Conservation (phyloP, 345 rosid species). For the Salix udensis region DNA sequence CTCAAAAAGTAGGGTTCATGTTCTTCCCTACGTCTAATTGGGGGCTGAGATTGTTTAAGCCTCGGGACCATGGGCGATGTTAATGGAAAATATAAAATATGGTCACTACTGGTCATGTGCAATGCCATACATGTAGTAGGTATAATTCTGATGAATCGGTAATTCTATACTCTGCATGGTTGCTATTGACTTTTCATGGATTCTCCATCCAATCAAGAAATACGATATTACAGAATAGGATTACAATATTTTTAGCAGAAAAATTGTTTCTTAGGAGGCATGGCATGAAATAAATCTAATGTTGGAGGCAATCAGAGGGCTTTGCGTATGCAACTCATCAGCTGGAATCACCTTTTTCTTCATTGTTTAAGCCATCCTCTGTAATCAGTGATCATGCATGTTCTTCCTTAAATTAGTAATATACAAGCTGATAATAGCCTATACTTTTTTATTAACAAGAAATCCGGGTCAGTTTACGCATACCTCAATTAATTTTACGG, state of each 20-base stretch:
- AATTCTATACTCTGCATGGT: slow-evolving; percentile 16
- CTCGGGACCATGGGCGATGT: too few species aligned
- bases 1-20: too few species aligned
- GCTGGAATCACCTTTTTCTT: not conserved
- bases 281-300: slow-evolving; percentile 5
- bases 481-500: too few species aligned
- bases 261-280: slow-evolving; percentile 25
- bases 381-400: slow-evolving; percentile 4
- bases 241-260: not conserved
- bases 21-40: too few species aligned
- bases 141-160: slow-evolving; percentile 22
- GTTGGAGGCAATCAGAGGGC: slow-evolving; percentile 6
- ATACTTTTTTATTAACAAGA: too few species aligned
- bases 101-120: slow-evolving; percentile 10
- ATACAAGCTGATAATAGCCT: not conserved
- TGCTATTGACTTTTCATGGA: slow-evolving; percentile 5
- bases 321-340: slow-evolving; percentile 17
- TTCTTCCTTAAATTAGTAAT: slow-evolving; percentile 28
- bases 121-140: not conserved
- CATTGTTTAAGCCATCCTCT: not conserved
- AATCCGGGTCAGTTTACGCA: too few species aligned
- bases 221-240: too few species aligned
- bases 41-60: too few species aligned
- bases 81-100: too few species aligned
- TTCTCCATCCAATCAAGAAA: not conserved